Evolutionary conservation across 2,329 filamentous ascomycete species (phyloP), one percentile per base, ranked within the genome.

Genomic region (Talaromyces pinophilus): DNA sequence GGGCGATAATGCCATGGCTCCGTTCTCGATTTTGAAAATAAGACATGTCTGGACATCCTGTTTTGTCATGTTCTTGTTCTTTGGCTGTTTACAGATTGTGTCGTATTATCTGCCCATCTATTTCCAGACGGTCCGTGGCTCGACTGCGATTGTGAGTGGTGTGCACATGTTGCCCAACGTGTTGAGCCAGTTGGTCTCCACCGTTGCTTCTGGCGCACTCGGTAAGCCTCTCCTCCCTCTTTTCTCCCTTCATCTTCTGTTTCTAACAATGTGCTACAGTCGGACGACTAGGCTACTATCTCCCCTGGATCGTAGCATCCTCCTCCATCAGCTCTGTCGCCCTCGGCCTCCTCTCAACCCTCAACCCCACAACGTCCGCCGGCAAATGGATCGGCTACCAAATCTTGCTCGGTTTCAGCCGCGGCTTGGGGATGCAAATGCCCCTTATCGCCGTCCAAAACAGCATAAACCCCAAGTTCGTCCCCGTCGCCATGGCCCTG

Each of bases 381-480:
- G 46, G 66, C 17, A 65, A 69, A 62, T 74, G 72, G 69, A 72
- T 73, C 59, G 71, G 71, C 5, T 73, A 72, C 60, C 72, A 74
- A 64, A 33, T 72, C 13, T 11, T 73, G 6, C 65, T 67, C 44
- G 72, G 72, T 3, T 57, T 71, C 44, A 68, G 70, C 8, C 25
- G 67, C 3, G 72, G 71, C 1, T 54, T 71, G 10, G 68, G 65
- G 19, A 75, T 22, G 69, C 78, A 79, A 65, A 74, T 76, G 40
- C 69, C 78, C 1, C 72, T 77, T 64, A 74, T 79, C 11, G 75
- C 75, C 1, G 72, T 73, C 3, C 79, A 81, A 65, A 75, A 76
- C 0, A 71, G 74, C 1, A 73, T 80, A 3, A 66, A 70, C 8
- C 35, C 68, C 1, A 69, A 65, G 6, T 77, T 80, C 44, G 71